Conservation (phyloP, 129 eudicot genomes). For the Chrysanthemum lavandulifolium region DNA sequence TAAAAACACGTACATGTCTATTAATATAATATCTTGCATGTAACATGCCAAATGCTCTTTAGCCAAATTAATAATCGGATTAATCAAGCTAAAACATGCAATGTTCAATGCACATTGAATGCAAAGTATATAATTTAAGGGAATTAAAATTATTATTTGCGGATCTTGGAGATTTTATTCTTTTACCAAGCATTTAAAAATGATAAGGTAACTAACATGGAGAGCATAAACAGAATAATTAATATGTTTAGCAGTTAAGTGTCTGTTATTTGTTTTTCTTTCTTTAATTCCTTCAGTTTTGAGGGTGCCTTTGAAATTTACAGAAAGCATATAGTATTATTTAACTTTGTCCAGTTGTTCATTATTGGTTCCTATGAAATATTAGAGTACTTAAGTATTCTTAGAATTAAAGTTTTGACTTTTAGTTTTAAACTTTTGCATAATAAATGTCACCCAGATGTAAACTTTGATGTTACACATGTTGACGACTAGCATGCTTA, state of each 20-base stretch:
- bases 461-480: too few species aligned
- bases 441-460: too few species aligned
- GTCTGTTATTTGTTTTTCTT: slow-evolving; percentile 21
- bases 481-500: too few species aligned
- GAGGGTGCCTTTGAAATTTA: neutral
- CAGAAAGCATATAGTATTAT: neutral
- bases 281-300: slow-evolving; percentile 9
- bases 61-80: slow-evolving; percentile 18
- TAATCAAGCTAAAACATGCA: slow-evolving; percentile 34
- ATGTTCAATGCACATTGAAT: slow-evolving; percentile 32
- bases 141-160: slow-evolving; percentile 15
- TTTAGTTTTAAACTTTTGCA: too few species aligned
- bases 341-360: neutral
- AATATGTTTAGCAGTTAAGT: slow-evolving; percentile 29
- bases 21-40: neutral
- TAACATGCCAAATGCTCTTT: slow-evolving; percentile 29
- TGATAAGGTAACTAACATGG: slow-evolving; percentile 20
- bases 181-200: slow-evolving; percentile 30
- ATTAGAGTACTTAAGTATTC: too few species aligned
- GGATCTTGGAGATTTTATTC: slow-evolving; percentile 42
- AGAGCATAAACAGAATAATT: neutral
- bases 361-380: too few species aligned
- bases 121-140: neutral
- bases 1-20: neutral
- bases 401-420: too few species aligned